These are phyloP conservation scores for Pistacia integerrima DNA, from an alignment of 345 rosid species.

Conservation along the genomic window DNA sequence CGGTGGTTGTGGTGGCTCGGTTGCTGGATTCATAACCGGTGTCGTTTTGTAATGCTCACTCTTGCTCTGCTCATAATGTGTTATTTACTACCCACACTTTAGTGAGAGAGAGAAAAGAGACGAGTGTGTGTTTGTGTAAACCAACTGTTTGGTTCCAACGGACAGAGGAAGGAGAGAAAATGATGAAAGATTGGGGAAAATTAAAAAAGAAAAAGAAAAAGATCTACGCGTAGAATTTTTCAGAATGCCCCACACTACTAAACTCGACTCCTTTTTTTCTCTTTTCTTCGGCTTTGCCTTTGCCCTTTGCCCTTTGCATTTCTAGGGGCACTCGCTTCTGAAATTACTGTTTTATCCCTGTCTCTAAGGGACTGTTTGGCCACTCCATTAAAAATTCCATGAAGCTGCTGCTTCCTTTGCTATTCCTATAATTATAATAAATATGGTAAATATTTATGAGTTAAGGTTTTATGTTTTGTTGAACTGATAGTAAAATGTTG, in stretches of 20 bases:
- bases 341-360: conserved; percentile 28
- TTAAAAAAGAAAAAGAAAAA: conserved; percentile 7
- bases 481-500: conserved; percentile 9
- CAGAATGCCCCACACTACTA: conserved; percentile 24
- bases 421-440: too few species aligned
- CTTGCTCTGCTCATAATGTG: conserved; percentile 65
- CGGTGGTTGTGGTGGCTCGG: conserved; percentile 64
- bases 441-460: too few species aligned
- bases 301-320: background rate
- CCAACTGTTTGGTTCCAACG: conserved; percentile 79
- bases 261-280: background rate
- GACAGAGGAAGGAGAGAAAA: conserved; percentile 39
- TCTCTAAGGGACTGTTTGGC: conserved; percentile 17
- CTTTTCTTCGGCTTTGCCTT: conserved; percentile 4
- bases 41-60: conserved; percentile 46
- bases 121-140: background rate
- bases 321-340: conserved; percentile 33
- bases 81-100: conserved; percentile 20
- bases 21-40: conserved; percentile 85
- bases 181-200: conserved; percentile 11
- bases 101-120: conserved; percentile 12
- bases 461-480: background rate
- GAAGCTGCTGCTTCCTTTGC: too few species aligned
- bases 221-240: conserved; percentile 23
- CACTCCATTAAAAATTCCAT: background rate